Base-by-base conservation (phyloP, 2,329 filamentous ascomycete genomes). In the Penicillium sp. region DNA sequence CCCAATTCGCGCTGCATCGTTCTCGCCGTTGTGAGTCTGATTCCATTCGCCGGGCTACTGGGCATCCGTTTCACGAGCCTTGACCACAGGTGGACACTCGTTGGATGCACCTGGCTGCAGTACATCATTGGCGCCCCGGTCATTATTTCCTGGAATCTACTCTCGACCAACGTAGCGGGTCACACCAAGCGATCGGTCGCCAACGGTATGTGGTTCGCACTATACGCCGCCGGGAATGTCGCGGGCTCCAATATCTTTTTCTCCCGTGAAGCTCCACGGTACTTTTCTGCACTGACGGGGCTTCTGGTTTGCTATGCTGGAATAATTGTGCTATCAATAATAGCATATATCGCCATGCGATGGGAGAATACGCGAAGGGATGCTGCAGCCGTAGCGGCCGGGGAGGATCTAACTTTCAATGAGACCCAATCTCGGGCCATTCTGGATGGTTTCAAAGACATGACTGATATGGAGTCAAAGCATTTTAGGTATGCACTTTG, bases 41-140 rank as follows among this genome's bases (percentile, higher is more conserved):
- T 74, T 28, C 73, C 73, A 6, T 70, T 84, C 11, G 81, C 73
- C 1, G 82, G 82, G 0, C 75, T 85, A 0, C 73, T 84, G 1
- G 82, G 83, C 4, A 82, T 85, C 59, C 74, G 81, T 1, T 78
- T 81, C 30, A 84, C 82, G 16, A 66, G 71, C 22, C 70, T 83
- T 3, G 69, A 78, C 3, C 76, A 83, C 52, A 79, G 79, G 8
- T 82, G 82, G 73, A 79, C 78, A 1, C 76, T 85, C 1, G 81
- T 83, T 0, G 82, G 74, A n/a, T 84, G 82, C 65, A 82, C 81
- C 7, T 84, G 83, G 83, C 70, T 85, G 13, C 81, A 83, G 61
- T 81, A 81, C 45, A 73, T 83, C 2, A 61, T 84, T 42, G 82
- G 82, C 4, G 80, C 81, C 0, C 80, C 82, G 0, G 78, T 85